Evolutionary conservation across 2,329 filamentous ascomycete species (phyloP).

Genomic region (Paecilomyces dactylethromorphus): DNA sequence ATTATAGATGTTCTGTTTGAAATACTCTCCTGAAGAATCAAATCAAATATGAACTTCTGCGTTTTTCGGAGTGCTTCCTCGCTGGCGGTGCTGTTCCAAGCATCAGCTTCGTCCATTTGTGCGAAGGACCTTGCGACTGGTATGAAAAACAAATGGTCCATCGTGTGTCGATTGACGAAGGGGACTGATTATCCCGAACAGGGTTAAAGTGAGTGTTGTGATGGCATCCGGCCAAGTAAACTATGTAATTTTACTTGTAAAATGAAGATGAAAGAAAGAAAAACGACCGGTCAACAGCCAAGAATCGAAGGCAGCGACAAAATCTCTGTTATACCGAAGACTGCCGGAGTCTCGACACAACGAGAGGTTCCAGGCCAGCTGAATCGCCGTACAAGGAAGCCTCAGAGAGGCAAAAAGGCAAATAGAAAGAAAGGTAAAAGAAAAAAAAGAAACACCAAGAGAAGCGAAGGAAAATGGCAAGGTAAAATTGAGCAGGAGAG

Average conservation of each 20-base stretch:
- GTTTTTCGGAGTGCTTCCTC: background rate
- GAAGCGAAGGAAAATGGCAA: background rate
- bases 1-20: conserved; percentile 5
- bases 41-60: background rate
- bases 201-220: background rate
- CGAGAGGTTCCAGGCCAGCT: background rate
- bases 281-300: background rate
- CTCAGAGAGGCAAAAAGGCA: background rate
- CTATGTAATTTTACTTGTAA: background rate
- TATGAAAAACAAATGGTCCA: background rate
- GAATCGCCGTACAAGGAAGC: background rate
- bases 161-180: background rate
- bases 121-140: background rate
- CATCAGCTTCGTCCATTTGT: background rate
- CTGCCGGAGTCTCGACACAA: background rate
- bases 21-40: conserved; percentile 2
- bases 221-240: background rate
- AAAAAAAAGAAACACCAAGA: background rate
- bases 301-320: background rate
- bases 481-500: background rate
- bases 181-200: background rate
- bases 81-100: background rate
- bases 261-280: background rate
- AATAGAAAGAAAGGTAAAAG: background rate
- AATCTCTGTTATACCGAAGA: background rate